phyloP scores from a whole-genome alignment of 257 asterid genomes.

The Gynochthodes officinalis region DNA sequence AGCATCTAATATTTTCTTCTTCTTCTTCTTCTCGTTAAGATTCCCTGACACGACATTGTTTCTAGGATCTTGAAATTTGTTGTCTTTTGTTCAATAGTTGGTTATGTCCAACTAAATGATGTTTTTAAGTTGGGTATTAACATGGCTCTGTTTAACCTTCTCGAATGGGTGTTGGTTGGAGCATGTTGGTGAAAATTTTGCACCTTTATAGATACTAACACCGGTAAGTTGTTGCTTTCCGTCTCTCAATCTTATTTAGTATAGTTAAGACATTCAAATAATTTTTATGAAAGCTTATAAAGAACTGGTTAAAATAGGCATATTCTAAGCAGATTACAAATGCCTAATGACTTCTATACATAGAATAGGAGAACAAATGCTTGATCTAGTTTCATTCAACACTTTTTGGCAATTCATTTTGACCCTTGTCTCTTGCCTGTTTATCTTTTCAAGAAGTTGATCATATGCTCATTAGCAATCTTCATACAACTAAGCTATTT shows the following conservation, averaged over 20 bases:
- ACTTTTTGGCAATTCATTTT: not conserved
- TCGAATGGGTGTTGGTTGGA: slow-evolving; percentile 55
- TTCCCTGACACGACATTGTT: not conserved
- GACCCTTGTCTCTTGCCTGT: not conserved
- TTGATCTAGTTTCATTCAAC: not conserved
- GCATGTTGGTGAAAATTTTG: slow-evolving; percentile 84
- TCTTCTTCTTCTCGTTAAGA: too few species aligned
- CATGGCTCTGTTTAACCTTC: slow-evolving; percentile 58
- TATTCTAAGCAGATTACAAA: not conserved
- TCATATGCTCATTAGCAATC: not conserved
- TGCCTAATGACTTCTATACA: not conserved
- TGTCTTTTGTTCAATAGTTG: slow-evolving; percentile 47
- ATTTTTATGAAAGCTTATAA: not conserved
- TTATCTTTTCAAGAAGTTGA: not conserved
- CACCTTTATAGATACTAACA: slow-evolving; percentile 58
- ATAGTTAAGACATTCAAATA: not conserved
- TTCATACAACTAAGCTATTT: not conserved
- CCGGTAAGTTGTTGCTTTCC: slow-evolving; percentile 18
- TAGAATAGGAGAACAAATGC: not conserved
- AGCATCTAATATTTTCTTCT: not conserved
- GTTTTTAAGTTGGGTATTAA: slow-evolving; percentile 57
- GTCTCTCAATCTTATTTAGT: not conserved
- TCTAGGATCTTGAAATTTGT: slow-evolving; percentile 11
- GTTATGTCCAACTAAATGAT: slow-evolving; percentile 60
- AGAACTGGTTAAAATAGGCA: not conserved